These are phyloP conservation scores for Saturnispora galanensis DNA, from an alignment of 805 yeast species.

Conservation along the genomic window DNA sequence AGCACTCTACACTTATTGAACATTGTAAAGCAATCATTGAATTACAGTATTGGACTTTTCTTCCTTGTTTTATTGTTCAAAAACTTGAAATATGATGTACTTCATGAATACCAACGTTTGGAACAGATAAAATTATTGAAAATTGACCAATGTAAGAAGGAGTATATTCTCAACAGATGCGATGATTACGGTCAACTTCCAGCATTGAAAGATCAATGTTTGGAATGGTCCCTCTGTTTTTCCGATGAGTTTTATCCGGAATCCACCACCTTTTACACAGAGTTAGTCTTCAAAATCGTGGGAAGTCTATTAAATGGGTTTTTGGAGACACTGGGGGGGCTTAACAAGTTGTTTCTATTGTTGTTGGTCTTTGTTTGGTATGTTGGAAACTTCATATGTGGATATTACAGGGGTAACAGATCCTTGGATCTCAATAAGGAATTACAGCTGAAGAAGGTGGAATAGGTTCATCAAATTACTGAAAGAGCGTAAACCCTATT, in stretches of 20 bases:
- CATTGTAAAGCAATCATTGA: slow-evolving; percentile 2
- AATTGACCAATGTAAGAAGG: slow-evolving; percentile 42
- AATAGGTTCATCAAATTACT: neutral
- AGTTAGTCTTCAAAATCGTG: slow-evolving; percentile 50
- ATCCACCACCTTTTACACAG: slow-evolving; percentile 40
- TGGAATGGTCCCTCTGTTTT: slow-evolving; percentile 60
- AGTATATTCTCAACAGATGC: slow-evolving; percentile 49
- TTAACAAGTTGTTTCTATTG: slow-evolving; percentile 38
- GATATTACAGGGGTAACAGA: slow-evolving; percentile 43
- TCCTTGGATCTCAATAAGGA: neutral
- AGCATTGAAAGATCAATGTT: slow-evolving; percentile 47
- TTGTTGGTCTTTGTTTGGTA: slow-evolving; percentile 34
- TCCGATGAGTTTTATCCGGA: slow-evolving; percentile 37
- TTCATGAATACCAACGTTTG: slow-evolving; percentile 38
- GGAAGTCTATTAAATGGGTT: slow-evolving; percentile 55
- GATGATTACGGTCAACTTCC: slow-evolving; percentile 46
- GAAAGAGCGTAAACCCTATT: too few relatives aligned
- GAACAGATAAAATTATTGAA: slow-evolving; percentile 38
- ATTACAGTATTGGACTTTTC: slow-evolving; percentile 7
- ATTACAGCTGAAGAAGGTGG: slow-evolving; percentile 13
- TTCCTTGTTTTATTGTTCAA: slow-evolving; percentile 5
- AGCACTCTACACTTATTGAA: neutral
- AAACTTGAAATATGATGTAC: slow-evolving; percentile 47
- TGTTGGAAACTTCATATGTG: slow-evolving; percentile 54
- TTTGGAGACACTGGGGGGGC: slow-evolving; percentile 57